These are phyloP conservation scores for Aspergillus piperis DNA, from an alignment of 2,329 filamentous ascomycete genomes.

Conservation along the genomic window DNA sequence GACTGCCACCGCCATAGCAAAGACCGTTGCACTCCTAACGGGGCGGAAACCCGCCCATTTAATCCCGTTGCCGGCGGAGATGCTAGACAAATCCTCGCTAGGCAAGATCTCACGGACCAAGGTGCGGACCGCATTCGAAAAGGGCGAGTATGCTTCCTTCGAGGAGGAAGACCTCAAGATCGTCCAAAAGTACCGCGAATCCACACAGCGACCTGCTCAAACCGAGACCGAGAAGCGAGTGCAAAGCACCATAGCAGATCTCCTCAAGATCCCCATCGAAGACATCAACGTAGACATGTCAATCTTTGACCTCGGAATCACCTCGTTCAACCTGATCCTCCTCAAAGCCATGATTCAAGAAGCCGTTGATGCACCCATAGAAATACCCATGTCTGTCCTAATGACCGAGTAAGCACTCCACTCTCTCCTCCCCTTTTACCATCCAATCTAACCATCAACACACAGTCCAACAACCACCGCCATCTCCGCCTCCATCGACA, in stretches of 20 bases:
- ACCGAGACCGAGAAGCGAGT: slow-evolving; percentile 4
- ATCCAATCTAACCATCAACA: too few relatives aligned
- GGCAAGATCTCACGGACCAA: slow-evolving; percentile 18
- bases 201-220: neutral
- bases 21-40: slow-evolving; percentile 7
- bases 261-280: slow-evolving; percentile 12
- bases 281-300: slow-evolving; percentile 13
- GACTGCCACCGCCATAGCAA: slow-evolving; percentile 14
- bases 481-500: neutral
- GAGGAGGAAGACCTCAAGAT: neutral
- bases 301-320: neutral
- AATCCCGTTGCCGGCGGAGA: slow-evolving; percentile 5
- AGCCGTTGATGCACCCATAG: neutral
- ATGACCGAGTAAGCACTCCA: neutral
- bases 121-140: slow-evolving; percentile 32
- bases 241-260: slow-evolving; percentile 5
- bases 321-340: neutral
- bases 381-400: neutral
- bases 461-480: neutral
- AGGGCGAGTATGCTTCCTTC: slow-evolving; percentile 26
- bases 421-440: too few relatives aligned
- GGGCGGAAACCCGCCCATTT: slow-evolving; percentile 6
- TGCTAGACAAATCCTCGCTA: slow-evolving; percentile 16
- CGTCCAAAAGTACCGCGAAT: slow-evolving; percentile 3
- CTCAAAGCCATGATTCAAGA: slow-evolving; percentile 5